Conservation (phyloP, 805 yeast genomes). For the Metschnikowia reukaufii region DNA sequence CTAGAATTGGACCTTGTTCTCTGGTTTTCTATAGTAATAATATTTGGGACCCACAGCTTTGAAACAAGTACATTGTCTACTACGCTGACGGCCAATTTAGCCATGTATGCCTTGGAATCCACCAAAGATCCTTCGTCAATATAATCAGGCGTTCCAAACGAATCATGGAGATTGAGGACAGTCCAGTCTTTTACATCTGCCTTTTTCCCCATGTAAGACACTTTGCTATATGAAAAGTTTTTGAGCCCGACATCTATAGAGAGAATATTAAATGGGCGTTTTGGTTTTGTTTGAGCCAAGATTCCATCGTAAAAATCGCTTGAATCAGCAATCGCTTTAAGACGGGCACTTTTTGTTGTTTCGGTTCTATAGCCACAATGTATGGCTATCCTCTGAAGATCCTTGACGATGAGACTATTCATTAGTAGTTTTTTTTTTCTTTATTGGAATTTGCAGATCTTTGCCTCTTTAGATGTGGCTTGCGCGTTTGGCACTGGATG, state of each 20-base stretch:
- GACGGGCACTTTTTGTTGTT: constrained; percentile 20
- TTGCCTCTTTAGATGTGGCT: not conserved
- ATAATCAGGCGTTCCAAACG: constrained; percentile 19
- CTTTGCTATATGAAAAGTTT: constrained; percentile 41
- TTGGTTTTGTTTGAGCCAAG: constrained; percentile 9
- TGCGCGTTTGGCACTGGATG: too few relatives aligned
- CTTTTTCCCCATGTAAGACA: constrained; percentile 7
- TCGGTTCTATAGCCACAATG: constrained; percentile 25
- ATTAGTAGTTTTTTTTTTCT: not conserved
- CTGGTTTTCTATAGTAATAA: constrained; percentile 40
- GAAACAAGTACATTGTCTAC: constrained; percentile 22
- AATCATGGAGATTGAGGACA: constrained; percentile 27
- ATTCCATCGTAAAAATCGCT: constrained; percentile 11
- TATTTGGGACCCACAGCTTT: constrained; percentile 20
- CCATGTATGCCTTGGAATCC: constrained; percentile 31
- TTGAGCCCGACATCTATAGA: constrained; percentile 44
- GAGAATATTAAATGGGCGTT: constrained; percentile 17
- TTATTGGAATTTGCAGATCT: not conserved
- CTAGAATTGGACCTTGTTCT: constrained; percentile 37
- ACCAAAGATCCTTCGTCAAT: constrained; percentile 13
- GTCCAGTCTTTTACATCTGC: constrained; percentile 23
- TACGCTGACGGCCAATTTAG: constrained; percentile 21
- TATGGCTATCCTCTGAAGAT: constrained; percentile 20
- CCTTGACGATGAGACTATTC: constrained; percentile 13
- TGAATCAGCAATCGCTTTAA: constrained; percentile 12